phyloP scores from a whole-genome alignment of 2,329 filamentous ascomycete species.

The Ophiobolus disseminans region DNA sequence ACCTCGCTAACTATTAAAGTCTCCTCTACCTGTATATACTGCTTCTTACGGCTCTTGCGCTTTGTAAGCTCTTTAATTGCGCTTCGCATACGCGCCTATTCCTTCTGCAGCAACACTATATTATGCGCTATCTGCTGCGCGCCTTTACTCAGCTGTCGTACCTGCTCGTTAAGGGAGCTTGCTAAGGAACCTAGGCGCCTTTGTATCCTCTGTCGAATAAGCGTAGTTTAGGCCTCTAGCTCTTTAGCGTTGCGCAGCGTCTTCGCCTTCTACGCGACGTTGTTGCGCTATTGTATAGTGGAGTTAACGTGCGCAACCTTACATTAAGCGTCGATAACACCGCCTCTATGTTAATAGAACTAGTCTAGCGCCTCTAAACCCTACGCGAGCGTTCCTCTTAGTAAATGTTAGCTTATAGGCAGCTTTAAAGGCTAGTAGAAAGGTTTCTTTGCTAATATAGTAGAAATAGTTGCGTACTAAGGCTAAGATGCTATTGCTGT shows the following conservation, averaged over 20 bases:
- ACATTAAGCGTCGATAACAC: conserved; percentile 45
- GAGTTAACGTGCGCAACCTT: conserved; percentile 17
- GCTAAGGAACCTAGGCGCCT: conserved; percentile 5
- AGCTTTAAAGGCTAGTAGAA: conserved; percentile 31
- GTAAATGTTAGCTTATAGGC: conserved; percentile 36
- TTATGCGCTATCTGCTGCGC: conserved; percentile 13
- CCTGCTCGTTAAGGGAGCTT: conserved; percentile 8
- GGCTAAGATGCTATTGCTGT: conserved; percentile 36
- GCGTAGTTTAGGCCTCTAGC: conserved; percentile 10
- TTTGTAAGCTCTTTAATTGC: background rate
- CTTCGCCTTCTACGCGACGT: conserved; percentile 4
- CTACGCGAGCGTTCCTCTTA: conserved; percentile 33
- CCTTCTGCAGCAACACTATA: conserved; percentile 1
- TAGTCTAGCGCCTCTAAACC: conserved; percentile 43
- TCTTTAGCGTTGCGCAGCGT: conserved; percentile 13
- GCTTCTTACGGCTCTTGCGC: conserved; percentile 2
- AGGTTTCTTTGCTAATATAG: conserved; percentile 32
- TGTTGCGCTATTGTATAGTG: background rate
- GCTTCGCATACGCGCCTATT: background rate
- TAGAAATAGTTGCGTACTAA: conserved; percentile 38
- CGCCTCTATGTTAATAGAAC: too few relatives aligned
- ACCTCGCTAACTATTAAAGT: conserved; percentile 2
- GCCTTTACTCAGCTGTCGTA: conserved; percentile 11
- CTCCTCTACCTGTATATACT: conserved; percentile 2
- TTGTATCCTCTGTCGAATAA: conserved; percentile 12